These are phyloP conservation scores for Talaromyces albobiverticillius DNA, from an alignment of 2,329 filamentous ascomycete genomes.

Conservation along the genomic window DNA sequence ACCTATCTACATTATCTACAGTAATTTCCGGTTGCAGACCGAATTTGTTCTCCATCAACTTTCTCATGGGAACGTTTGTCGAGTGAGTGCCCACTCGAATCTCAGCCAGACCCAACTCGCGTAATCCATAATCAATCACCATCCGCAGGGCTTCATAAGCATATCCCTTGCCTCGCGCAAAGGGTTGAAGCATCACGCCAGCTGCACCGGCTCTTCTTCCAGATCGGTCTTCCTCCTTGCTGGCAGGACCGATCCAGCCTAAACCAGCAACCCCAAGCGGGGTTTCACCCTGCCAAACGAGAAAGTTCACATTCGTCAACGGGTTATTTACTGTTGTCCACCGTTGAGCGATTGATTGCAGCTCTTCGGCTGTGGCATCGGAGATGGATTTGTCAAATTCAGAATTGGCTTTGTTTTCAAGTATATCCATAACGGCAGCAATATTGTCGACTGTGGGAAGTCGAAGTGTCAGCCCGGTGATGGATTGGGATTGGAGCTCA, in stretches of 20 bases:
- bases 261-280: background rate
- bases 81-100: background rate
- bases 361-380: background rate
- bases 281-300: background rate
- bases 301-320: background rate
- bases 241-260: conserved; percentile 6
- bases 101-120: background rate
- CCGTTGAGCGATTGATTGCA: background rate
- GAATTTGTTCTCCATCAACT: conserved; percentile 6
- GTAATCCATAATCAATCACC: conserved; percentile 6
- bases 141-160: conserved; percentile 2
- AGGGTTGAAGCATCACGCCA: background rate
- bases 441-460: background rate
- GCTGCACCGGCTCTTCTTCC: background rate
- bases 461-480: background rate
- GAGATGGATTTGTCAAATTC: background rate
- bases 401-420: background rate
- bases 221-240: background rate
- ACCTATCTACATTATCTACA: background rate
- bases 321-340: conserved; percentile 1
- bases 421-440: background rate
- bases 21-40: background rate
- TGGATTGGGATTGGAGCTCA: background rate
- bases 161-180: conserved; percentile 2
- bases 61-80: conserved; percentile 1